Evolutionary conservation across 768 basidiomycete genomes (phyloP), one percentile per base, ranked within the genome.

Genomic region (Mycena pura): DNA sequence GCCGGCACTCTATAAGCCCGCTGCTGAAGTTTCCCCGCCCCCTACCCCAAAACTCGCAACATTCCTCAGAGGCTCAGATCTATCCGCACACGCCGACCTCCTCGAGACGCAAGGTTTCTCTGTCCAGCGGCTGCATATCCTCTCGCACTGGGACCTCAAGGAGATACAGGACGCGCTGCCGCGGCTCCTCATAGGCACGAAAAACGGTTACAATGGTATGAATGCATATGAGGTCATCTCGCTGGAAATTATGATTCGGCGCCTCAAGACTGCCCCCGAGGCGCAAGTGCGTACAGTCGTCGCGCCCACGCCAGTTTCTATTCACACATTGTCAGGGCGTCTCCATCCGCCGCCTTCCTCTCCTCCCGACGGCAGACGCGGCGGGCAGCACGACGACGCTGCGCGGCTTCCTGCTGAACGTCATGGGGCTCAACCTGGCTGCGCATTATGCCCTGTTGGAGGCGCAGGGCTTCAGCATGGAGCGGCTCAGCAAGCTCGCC

Each of bases 361-460:
- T 57, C 28, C 56, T 47, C 4, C 36, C 46, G 13, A 21, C 47
- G 2, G 3, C 14, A 10, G 49, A 32, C 27, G 31, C 29, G 22
- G 1, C 17, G 10, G 52, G 29, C 41, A 60, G 49, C 25, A 46
- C 21, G 31, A 32, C 40, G 10, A 55, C 60, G 9, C 47, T 62
- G 0, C 4, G 38, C 19, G 0, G 24, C 1, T 51, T 62, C 36
- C 53, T 62, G 15, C 39, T 36, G 8, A 62, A 62, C 53, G 60
- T 56, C 6, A 62, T 62, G 60, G 60, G 60, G 1, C 11, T 56
- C 17, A 54, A 62, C 32, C 48, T 62, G 8, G 27, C 46, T 1
- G 31, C 39, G 5, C 40, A 62, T 31, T 40, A 36, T 14, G 40
- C 25, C 1, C 14, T 56, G 15, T 6, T 54, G 2, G n/a, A 11